Evolutionary conservation across 352 stramenopile species (phyloP).

Genomic region (Elongisporangium undulatum): DNA sequence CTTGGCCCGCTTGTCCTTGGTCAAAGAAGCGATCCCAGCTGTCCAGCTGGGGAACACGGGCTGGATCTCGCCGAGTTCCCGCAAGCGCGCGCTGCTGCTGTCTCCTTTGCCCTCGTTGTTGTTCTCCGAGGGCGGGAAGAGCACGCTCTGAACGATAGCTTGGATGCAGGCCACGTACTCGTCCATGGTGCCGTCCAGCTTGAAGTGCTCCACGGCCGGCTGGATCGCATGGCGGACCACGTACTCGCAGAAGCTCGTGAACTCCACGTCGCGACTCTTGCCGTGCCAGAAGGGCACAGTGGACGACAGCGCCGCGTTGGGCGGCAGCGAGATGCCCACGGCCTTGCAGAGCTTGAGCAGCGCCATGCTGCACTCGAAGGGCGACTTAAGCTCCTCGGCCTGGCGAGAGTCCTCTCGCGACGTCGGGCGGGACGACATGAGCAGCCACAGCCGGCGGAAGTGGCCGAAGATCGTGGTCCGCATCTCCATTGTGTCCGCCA

Average conservation of each 20-base stretch:
- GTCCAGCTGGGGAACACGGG: slow-evolving; percentile 41
- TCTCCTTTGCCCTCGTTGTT: neutral
- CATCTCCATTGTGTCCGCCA: slow-evolving; percentile 24
- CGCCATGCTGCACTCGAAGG: slow-evolving; percentile 50
- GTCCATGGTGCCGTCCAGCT: slow-evolving; percentile 28
- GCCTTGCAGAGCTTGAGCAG: slow-evolving; percentile 58
- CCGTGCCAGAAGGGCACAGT: slow-evolving; percentile 17
- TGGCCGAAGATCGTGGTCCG: slow-evolving; percentile 23
- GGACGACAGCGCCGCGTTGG: slow-evolving; percentile 7
- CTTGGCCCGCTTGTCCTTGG: slow-evolving; percentile 3
- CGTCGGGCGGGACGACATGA: slow-evolving; percentile 20
- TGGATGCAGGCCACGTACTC: slow-evolving; percentile 45
- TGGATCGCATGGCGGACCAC: slow-evolving; percentile 39
- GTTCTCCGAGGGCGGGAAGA: slow-evolving; percentile 7
- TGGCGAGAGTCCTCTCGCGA: neutral
- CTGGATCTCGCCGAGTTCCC: slow-evolving; percentile 41
- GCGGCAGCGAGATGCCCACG: slow-evolving; percentile 31
- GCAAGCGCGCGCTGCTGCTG: slow-evolving; percentile 11
- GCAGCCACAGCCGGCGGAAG: slow-evolving; percentile 35
- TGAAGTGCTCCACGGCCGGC: slow-evolving; percentile 48
- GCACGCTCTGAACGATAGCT: slow-evolving; percentile 29
- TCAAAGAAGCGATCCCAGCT: slow-evolving; percentile 15
- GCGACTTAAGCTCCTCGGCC: slow-evolving; percentile 18
- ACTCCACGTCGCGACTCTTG: slow-evolving; percentile 17
- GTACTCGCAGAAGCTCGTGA: slow-evolving; percentile 44